These are phyloP conservation scores for Schwanniomyces vanrijiae DNA, from an alignment of 805 yeast species.

Conservation along the genomic window DNA sequence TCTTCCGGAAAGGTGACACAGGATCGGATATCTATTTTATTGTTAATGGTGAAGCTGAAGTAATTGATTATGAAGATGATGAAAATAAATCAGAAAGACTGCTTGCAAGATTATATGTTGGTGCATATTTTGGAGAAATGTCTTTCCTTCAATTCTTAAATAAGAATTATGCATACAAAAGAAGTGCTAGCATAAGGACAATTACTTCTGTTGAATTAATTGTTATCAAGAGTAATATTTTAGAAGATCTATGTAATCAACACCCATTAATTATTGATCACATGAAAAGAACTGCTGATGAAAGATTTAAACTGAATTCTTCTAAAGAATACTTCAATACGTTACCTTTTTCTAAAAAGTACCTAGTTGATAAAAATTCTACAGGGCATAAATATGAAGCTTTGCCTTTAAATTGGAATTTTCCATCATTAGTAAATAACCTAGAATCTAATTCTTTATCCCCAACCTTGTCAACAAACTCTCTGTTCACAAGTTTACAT, in stretches of 20 bases:
- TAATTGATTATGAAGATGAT: constrained; percentile 34
- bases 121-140: constrained; percentile 77
- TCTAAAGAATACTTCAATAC: constrained; percentile 7
- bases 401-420: not conserved
- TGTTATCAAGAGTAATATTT: constrained; percentile 54
- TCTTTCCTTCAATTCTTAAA: constrained; percentile 55
- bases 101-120: constrained; percentile 59
- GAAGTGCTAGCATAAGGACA: constrained; percentile 68
- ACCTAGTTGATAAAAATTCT: constrained; percentile 11
- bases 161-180: constrained; percentile 22
- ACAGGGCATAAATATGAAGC: not conserved
- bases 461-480: not conserved
- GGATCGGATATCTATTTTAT: constrained; percentile 70
- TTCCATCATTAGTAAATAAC: constrained; percentile 4
- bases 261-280: constrained; percentile 61
- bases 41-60: constrained; percentile 71
- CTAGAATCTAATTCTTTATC: not conserved
- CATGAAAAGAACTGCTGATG: constrained; percentile 60
- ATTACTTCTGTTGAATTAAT: constrained; percentile 60
- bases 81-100: constrained; percentile 33
- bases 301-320: constrained; percentile 38
- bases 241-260: constrained; percentile 53
- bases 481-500: not conserved
- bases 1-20: constrained; percentile 57
- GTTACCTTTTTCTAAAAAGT: constrained; percentile 18